These are phyloP conservation scores for Amanita jacksonii DNA, from an alignment of 768 basidiomycete genomes.

Conservation along the genomic window DNA sequence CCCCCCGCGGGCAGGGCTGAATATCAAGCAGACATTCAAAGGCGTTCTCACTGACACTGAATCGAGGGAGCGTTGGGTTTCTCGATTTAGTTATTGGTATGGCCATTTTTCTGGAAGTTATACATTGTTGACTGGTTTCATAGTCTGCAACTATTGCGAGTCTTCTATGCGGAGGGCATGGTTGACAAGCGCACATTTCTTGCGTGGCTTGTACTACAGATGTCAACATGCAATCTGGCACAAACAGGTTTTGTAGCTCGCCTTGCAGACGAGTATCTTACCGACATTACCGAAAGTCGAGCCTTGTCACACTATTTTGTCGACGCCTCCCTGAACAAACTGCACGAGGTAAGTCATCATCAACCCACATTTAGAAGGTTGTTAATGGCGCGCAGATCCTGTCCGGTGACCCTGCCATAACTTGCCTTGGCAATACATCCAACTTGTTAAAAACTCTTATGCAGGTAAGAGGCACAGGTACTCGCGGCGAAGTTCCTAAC, in stretches of 20 bases:
- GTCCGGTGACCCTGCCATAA: constrained; percentile 37
- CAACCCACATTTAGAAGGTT: background rate
- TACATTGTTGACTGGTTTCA: constrained; percentile 1
- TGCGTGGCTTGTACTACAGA: constrained; percentile 70
- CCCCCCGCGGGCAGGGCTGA: constrained; percentile 64
- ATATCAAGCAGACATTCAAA: constrained; percentile 80
- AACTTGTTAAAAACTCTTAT: constrained; percentile 45
- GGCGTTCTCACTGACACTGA: constrained; percentile 68
- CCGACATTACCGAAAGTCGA: constrained; percentile 57
- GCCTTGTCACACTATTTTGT: constrained; percentile 60
- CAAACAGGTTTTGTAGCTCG: constrained; percentile 70
- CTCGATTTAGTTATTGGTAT: constrained; percentile 72
- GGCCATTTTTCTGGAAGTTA: constrained; percentile 9
- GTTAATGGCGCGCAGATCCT: constrained; percentile 34
- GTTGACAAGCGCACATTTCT: constrained; percentile 74
- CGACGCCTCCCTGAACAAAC: constrained; percentile 59
- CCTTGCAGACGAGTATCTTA: constrained; percentile 73
- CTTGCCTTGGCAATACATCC: constrained; percentile 46
- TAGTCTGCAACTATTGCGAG: constrained; percentile 62
- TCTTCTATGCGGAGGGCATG: constrained; percentile 73
- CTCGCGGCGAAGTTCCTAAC: too few species aligned
- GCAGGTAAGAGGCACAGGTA: too few species aligned
- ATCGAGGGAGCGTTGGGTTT: constrained; percentile 65
- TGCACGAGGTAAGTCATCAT: constrained; percentile 44
- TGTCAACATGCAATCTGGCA: constrained; percentile 69